These are phyloP conservation scores for Theileria equi DNA, from an alignment of 169 alveolate genomes.

Conservation along the genomic window DNA sequence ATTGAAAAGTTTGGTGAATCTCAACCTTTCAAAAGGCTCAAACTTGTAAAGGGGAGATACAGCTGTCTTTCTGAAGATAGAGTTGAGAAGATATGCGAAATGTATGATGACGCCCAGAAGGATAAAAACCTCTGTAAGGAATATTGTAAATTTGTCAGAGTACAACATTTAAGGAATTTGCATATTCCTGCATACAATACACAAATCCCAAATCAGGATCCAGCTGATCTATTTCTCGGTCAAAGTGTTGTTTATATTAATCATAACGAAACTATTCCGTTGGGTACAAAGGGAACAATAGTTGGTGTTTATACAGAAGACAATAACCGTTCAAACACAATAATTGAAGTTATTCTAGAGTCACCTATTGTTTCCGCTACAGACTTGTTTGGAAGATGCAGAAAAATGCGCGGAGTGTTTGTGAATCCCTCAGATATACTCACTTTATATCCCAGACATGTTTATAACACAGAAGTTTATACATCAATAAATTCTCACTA, in stretches of 20 bases:
- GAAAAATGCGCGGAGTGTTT: constrained; percentile 56
- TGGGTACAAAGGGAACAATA: constrained; percentile 56
- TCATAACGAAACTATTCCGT: constrained; percentile 49
- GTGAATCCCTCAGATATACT: constrained; percentile 30
- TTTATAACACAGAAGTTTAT: constrained; percentile 3
- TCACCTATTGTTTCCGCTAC: constrained; percentile 13
- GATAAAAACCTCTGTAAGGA: neutral
- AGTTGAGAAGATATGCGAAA: neutral
- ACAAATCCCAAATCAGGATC: constrained; percentile 3
- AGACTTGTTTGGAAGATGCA: constrained; percentile 51
- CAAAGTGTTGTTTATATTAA: constrained; percentile 55
- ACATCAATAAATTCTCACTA: constrained; percentile 1
- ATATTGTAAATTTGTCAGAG: constrained; percentile 19
- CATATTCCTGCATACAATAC: constrained; percentile 58
- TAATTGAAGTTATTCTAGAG: constrained; percentile 45
- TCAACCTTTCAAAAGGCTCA: constrained; percentile 35
- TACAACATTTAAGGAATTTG: constrained; percentile 32
- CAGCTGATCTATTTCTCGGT: constrained; percentile 24
- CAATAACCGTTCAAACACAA: constrained; percentile 3
- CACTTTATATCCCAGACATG: constrained; percentile 2
- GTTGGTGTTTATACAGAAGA: constrained; percentile 54
- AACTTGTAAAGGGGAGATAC: constrained; percentile 38
- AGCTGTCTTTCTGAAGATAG: constrained; percentile 7
- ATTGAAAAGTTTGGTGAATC: constrained; percentile 6
- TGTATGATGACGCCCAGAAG: constrained; percentile 2